Base-by-base conservation (phyloP, 2,329 filamentous ascomycete genomes). In the Pseudogymnoascus sp. region DNA sequence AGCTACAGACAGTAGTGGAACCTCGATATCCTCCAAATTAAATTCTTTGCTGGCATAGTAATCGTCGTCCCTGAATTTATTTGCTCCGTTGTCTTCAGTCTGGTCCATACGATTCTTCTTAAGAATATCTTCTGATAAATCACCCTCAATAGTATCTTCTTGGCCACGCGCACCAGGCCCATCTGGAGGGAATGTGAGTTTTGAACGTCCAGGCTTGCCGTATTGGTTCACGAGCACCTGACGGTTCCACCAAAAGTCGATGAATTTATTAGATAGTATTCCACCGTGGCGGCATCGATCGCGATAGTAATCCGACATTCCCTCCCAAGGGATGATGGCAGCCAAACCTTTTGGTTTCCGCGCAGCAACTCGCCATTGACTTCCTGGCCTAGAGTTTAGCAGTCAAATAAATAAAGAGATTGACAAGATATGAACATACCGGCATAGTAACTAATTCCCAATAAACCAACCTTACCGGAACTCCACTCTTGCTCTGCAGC, bases 201-300 rank as follows among this genome's bases (percentile, higher is more conserved):
- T 78, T 1, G 73, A 73, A 35, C 81, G 73, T 1, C 79, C 80
- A 2, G 79, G 77, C 8, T 76, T 77, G 0, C 87, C 87, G 64
- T 90, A 90, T 71, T 91, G 88, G 68, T 89, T 90, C 0, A 78
- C 77, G 6, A 88, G 75, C 5, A 89, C 84, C 69, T 88, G 85
- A 0, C 84, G 78, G 68, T 87, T 80, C 85, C 85, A 88, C 86
- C 85, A 89, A 67, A 86, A 83, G 11, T 74, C 69, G 67, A 88
- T 86, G 67, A 86, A 86, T 0, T 69, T 71, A 66, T 85, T 80
- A 0, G 82, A 83, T 1, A 85, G 69, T 52, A 87, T 87, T 0
- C 84, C 84, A 0, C 84, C 84, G 63, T 87, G 84, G 0, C 83
- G 77, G 65, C 81, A 84, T 0, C 83, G 74, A 64, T 87, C 84